Evolutionary conservation across 2,329 filamentous ascomycete species (phyloP).

Genomic region (Fusarium albidum): DNA sequence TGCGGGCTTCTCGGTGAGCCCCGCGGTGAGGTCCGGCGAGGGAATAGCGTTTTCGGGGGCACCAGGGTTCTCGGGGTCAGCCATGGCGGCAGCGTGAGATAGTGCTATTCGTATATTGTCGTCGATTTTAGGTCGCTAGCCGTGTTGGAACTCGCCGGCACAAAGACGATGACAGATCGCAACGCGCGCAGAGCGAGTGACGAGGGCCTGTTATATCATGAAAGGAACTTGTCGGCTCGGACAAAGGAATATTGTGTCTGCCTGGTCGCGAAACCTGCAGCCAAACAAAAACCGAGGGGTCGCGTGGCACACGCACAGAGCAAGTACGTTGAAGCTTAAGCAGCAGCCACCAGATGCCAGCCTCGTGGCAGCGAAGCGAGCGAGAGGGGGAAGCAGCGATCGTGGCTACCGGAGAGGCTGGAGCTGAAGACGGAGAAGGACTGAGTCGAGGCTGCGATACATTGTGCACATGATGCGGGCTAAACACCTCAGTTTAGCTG

Average conservation of each 20-base stretch:
- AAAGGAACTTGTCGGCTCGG: neutral
- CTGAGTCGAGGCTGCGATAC: constrained; percentile 26
- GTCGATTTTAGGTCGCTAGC: neutral
- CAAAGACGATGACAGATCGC: neutral
- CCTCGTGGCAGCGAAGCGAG: constrained; percentile 18
- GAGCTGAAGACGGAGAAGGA: constrained; percentile 14
- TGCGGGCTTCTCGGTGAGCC: constrained; percentile 28
- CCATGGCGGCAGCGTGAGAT: constrained; percentile 34
- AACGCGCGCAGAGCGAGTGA: constrained; percentile 1
- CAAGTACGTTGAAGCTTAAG: neutral
- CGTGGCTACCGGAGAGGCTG: constrained; percentile 8
- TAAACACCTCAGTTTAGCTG: constrained; percentile 20
- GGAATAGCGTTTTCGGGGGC: constrained; percentile 39
- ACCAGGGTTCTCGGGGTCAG: constrained; percentile 32
- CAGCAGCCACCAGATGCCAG: constrained; percentile 16
- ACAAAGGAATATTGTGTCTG: constrained; percentile 8
- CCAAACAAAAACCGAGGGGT: constrained; percentile 26
- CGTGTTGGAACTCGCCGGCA: neutral
- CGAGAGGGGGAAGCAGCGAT: neutral
- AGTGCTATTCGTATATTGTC: constrained; percentile 6
- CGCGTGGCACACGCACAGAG: constrained; percentile 26
- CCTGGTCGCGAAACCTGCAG: constrained; percentile 6
- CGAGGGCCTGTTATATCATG: constrained; percentile 21
- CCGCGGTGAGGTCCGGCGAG: constrained; percentile 42
- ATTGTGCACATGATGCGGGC: constrained; percentile 38